Evolutionary conservation across 345 rosid species (phyloP).

Genomic region (Eucalyptus melliodora): DNA sequence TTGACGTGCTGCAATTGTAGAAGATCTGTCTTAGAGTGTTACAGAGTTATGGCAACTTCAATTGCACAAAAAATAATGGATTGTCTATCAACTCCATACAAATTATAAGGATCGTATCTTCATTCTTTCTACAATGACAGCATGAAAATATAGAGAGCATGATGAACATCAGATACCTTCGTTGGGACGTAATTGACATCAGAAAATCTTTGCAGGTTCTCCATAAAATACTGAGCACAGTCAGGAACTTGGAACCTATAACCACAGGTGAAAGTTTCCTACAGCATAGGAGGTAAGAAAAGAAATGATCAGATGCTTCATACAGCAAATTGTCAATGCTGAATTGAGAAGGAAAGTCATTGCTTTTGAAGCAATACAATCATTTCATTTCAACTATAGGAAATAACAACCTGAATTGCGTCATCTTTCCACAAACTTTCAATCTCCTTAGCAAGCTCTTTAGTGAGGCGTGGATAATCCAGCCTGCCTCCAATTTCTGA

Average conservation of each 20-base stretch:
- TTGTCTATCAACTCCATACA: background rate
- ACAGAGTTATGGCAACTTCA: background rate
- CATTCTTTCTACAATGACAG: background rate
- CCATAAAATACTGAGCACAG: constrained; percentile 88
- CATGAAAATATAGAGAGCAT: background rate
- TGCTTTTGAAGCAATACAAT: background rate
- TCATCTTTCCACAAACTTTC: constrained; percentile 88
- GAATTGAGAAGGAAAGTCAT: background rate
- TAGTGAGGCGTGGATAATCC: constrained; percentile 65
- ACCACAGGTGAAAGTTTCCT: constrained; percentile 86
- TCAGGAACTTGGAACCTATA: constrained; percentile 95
- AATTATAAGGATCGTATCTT: background rate
- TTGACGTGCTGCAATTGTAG: background rate
- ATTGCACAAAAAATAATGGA: background rate
- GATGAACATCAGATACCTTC: constrained; percentile 36
- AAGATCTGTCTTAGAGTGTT: background rate
- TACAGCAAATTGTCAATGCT: background rate
- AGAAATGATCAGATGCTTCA: background rate
- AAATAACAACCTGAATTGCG: constrained; percentile 71
- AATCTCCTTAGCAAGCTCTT: constrained; percentile 64
- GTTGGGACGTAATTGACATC: constrained; percentile 80
- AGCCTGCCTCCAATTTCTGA: constrained; percentile 75
- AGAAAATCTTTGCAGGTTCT: constrained; percentile 72
- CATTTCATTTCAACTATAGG: background rate
- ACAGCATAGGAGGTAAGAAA: background rate